Percentiles rank a stretch among this genome's conserved stretches.
These are phyloP conservation scores for Flammula alnicola DNA, from an alignment of 1,284 basidiomycete genomes.

Conservation along the genomic window DNA sequence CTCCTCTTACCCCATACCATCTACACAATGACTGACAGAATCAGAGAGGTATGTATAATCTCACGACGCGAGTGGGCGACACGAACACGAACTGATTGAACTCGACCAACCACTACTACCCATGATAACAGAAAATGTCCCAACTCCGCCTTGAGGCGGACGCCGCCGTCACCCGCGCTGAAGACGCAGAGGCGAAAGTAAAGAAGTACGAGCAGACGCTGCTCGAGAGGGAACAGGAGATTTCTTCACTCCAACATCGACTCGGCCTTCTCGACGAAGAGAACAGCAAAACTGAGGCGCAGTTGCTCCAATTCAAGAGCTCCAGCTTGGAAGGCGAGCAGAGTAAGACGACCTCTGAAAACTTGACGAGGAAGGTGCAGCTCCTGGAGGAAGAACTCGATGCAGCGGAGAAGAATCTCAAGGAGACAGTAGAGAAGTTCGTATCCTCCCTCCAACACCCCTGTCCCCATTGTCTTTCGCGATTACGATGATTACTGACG, in stretches of 20 bases:
- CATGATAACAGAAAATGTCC: slow-evolving; percentile 63
- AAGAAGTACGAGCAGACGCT: slow-evolving; percentile 84
- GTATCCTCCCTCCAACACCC: slow-evolving; percentile 37
- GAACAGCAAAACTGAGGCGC: slow-evolving; percentile 79
- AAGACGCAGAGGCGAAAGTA: slow-evolving; percentile 83
- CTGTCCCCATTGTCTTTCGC: slow-evolving; percentile 10
- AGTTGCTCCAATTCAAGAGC: slow-evolving; percentile 74
- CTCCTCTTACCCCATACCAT: slow-evolving; percentile 14
- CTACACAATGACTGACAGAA: slow-evolving; percentile 66
- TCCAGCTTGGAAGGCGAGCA: slow-evolving; percentile 75
- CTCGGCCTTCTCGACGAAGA: slow-evolving; percentile 73
- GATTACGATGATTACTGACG: slow-evolving; percentile 8
- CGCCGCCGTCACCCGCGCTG: slow-evolving; percentile 76
- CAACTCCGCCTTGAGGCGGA: slow-evolving; percentile 88
- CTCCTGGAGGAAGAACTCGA: slow-evolving; percentile 97
- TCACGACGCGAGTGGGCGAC: slow-evolving; percentile 1
- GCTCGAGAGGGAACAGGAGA: slow-evolving; percentile 89
- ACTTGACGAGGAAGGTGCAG: slow-evolving; percentile 84
- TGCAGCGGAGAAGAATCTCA: slow-evolving; percentile 93
- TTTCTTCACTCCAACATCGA: slow-evolving; percentile 83
- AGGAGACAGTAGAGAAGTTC: slow-evolving; percentile 97
- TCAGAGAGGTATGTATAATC: slow-evolving; percentile 64
- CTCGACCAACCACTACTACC: slow-evolving; percentile 13
- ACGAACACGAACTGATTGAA: slow-evolving; percentile 6
- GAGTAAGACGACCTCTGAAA: slow-evolving; percentile 79